These are phyloP conservation scores for Fusarium sp. DNA, from an alignment of 2,329 filamentous ascomycete species.

Conservation along the genomic window DNA sequence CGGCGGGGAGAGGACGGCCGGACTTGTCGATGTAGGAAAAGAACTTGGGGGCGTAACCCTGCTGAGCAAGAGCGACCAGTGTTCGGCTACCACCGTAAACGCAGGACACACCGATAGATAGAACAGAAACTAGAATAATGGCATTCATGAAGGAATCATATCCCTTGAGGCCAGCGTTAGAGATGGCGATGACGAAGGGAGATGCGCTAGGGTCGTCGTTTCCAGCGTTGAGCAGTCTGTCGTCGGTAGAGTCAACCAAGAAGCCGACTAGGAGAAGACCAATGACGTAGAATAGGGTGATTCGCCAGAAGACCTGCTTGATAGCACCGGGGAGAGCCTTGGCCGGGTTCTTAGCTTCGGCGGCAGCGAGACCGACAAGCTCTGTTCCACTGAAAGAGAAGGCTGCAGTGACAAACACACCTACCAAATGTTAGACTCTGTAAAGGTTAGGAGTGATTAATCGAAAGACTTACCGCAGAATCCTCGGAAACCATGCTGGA, in stretches of 20 bases:
- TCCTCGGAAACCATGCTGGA: constrained; percentile 81
- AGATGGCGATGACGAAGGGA: constrained; percentile 71
- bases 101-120: constrained; percentile 71
- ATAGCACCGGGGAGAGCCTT: constrained; percentile 84
- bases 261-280: constrained; percentile 68
- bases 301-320: constrained; percentile 80
- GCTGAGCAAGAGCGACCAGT: constrained; percentile 70
- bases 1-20: constrained; percentile 68
- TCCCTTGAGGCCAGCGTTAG: constrained; percentile 66
- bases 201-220: constrained; percentile 56
- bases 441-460: accelerated
- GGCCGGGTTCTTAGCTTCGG: constrained; percentile 78
- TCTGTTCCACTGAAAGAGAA: constrained; percentile 83
- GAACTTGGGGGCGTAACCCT: constrained; percentile 70
- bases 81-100: constrained; percentile 74
- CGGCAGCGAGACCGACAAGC: constrained; percentile 80
- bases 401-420: constrained; percentile 73
- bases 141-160: constrained; percentile 72
- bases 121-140: constrained; percentile 70
- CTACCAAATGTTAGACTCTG: constrained; percentile 6
- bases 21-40: constrained; percentile 71
- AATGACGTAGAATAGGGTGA: constrained; percentile 69
- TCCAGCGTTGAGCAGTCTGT: constrained; percentile 64
- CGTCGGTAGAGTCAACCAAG: constrained; percentile 63
- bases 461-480: constrained; percentile 70